phyloP scores from a whole-genome alignment of 73 alveolate genomes.

The Paramecium biaurelia region DNA sequence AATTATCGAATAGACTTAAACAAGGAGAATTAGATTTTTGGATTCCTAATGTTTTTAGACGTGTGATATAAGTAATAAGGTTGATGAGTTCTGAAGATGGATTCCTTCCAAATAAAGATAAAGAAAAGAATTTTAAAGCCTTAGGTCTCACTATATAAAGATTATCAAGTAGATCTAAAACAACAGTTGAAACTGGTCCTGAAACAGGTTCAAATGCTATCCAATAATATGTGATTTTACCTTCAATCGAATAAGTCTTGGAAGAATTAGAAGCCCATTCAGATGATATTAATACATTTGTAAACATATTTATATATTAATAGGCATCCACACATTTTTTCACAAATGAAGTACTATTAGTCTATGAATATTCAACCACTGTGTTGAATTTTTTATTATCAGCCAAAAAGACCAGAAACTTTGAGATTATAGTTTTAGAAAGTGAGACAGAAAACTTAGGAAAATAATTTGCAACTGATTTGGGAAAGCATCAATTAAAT shows the following conservation, averaged over 20 bases:
- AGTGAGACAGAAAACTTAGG: not conserved
- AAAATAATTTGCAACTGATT: not conserved
- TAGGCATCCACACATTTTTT: conserved; percentile 1
- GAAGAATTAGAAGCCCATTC: not conserved
- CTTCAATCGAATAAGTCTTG: not conserved
- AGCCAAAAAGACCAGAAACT: not conserved
- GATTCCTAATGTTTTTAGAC: not conserved
- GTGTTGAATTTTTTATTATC: not conserved
- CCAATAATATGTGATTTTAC: not conserved
- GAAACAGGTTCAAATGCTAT: not conserved
- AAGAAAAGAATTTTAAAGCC: not conserved
- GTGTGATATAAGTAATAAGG: not conserved
- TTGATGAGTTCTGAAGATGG: not conserved
- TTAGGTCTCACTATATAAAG: not conserved
- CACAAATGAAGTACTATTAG: conserved; percentile 20
- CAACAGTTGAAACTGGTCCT: not conserved
- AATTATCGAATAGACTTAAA: not conserved
- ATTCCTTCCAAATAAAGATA: not conserved
- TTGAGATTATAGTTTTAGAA: not conserved
- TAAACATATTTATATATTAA: not conserved
- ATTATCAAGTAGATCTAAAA: not conserved
- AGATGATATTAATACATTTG: conserved; percentile 1
- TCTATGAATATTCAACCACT: not conserved
- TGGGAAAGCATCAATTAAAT: not conserved
- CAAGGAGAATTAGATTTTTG: not conserved